phyloP scores from a whole-genome alignment of 345 rosid genomes.

The Brassica juncea region DNA sequence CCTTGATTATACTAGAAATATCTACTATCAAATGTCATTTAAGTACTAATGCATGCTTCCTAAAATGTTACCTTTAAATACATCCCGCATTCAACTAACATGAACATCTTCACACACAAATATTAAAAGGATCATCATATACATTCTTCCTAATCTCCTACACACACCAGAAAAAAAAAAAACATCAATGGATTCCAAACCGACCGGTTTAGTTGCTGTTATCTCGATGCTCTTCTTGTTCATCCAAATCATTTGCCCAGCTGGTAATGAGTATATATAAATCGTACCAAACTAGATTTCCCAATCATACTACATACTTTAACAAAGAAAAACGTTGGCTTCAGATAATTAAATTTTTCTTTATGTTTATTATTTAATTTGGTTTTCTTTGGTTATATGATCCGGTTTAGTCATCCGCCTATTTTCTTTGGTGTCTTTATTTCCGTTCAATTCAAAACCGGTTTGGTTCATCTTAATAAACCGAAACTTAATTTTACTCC shows the following conservation, averaged over 20 bases:
- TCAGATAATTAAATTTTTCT: neutral
- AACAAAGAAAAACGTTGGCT: neutral
- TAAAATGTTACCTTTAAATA: neutral
- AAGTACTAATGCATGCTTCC: conserved; percentile 20
- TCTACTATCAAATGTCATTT: neutral
- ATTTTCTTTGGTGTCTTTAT: neutral
- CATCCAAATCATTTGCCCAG: conserved; percentile 6
- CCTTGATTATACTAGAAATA: neutral
- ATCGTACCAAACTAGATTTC: neutral
- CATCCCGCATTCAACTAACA: neutral
- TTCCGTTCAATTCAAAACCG: neutral
- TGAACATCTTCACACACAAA: neutral
- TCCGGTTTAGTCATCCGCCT: neutral
- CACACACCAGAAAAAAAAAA: neutral
- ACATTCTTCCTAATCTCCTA: neutral
- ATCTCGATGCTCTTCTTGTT: neutral
- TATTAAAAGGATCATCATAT: neutral
- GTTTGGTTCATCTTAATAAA: neutral
- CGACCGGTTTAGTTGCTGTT: neutral
- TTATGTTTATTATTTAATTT: neutral
- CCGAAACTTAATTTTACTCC: neutral
- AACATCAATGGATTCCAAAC: conserved; percentile 22
- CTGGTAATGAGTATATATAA: conserved; percentile 1
- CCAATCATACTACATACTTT: neutral
- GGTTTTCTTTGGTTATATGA: neutral